Evolutionary conservation across 345 rosid genomes (phyloP).

Genomic region (Syzygium jambos): DNA sequence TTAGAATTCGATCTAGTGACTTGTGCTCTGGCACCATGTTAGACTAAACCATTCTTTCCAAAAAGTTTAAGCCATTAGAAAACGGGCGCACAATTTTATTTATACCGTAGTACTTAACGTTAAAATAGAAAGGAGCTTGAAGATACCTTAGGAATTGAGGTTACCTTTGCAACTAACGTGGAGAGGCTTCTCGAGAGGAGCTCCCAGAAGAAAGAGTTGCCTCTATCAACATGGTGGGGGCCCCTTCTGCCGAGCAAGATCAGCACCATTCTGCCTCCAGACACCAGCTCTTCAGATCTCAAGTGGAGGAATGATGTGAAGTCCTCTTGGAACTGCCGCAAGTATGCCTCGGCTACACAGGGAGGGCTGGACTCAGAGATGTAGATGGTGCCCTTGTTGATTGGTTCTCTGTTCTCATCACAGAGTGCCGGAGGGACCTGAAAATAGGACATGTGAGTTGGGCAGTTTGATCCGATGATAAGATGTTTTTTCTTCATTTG

Average conservation of each 20-base stretch:
- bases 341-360: slow-evolving; percentile 53
- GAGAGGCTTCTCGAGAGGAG: slow-evolving; percentile 53
- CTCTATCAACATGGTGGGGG: slow-evolving; percentile 59
- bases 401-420: slow-evolving; percentile 54
- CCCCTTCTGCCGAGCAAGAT: slow-evolving; percentile 64
- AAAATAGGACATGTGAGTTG: background rate
- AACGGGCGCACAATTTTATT: background rate
- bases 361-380: slow-evolving; percentile 59
- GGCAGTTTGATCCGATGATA: background rate
- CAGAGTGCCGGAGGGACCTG: slow-evolving; percentile 67
- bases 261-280: slow-evolving; percentile 62
- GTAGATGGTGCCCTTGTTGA: slow-evolving; percentile 59
- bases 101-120: background rate
- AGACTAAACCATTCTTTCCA: background rate
- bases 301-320: slow-evolving; percentile 52
- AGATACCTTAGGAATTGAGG: background rate
- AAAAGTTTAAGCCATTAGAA: background rate
- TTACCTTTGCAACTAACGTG: slow-evolving; percentile 44
- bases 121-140: background rate
- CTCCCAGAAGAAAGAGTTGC: slow-evolving; percentile 82
- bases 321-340: slow-evolving; percentile 60
- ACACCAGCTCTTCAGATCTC: slow-evolving; percentile 48
- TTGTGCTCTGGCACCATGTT: too few relatives aligned
- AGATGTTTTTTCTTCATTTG: background rate
- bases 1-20: too few relatives aligned